Conservation (phyloP, 2,329 filamentous ascomycete genomes). For the Venturia aucupariae region DNA sequence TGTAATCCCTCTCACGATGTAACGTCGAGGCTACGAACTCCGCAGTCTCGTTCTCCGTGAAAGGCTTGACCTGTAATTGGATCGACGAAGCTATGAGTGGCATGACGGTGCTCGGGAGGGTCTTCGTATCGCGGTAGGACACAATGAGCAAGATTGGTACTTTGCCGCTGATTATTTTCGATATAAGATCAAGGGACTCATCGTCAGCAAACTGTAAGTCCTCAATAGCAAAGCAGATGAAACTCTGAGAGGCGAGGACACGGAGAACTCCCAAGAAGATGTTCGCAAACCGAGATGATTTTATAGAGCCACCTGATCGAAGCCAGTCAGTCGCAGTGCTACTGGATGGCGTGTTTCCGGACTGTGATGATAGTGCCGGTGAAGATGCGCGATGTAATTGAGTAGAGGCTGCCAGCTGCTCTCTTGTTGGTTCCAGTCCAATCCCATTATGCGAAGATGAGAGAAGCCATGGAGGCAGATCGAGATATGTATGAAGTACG, state of each 20-base stretch:
- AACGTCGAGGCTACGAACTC: conserved; percentile 77
- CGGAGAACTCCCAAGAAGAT: conserved; percentile 80
- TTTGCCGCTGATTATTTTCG: conserved; percentile 67
- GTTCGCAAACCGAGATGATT: conserved; percentile 67
- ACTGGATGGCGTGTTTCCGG: conserved; percentile 20
- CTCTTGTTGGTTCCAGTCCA: neutral
- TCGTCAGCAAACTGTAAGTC: conserved; percentile 86
- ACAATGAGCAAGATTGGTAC: conserved; percentile 76
- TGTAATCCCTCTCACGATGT: conserved; percentile 59
- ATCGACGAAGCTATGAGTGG: conserved; percentile 42
- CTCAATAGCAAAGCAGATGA: conserved; percentile 82
- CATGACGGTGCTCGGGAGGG: conserved; percentile 28
- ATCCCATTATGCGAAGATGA: conserved; percentile 19
- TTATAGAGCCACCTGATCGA: conserved; percentile 35
- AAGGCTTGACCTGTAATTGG: conserved; percentile 60
- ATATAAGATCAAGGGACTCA: conserved; percentile 75
- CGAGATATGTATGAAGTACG: conserved; percentile 47
- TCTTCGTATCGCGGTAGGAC: conserved; percentile 44
- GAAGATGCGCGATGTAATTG: conserved; percentile 23
- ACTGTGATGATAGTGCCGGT: conserved; percentile 21
- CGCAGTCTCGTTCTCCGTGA: conserved; percentile 70
- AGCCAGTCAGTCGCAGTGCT: conserved; percentile 35
- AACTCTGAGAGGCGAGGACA: conserved; percentile 70
- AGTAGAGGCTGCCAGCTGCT: neutral
- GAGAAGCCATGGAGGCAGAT: conserved; percentile 57